These are phyloP conservation scores for Prinsepia uniflora DNA, from an alignment of 306 rosid species.

Conservation along the genomic window DNA sequence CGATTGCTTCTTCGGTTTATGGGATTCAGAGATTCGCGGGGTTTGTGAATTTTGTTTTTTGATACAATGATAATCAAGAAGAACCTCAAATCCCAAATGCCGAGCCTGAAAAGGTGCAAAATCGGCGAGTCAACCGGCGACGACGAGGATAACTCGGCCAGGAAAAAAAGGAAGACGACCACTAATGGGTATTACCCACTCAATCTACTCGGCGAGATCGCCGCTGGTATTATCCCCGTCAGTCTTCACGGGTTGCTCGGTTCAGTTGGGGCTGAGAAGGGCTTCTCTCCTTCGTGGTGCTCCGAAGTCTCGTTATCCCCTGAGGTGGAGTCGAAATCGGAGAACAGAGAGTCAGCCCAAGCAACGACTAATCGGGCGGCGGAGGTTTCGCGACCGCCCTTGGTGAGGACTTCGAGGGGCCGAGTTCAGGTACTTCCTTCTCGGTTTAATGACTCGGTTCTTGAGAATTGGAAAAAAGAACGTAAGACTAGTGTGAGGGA, in stretches of 20 bases:
- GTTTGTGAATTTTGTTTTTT: slow-evolving; percentile 9
- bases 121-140: slow-evolving; percentile 62
- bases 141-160: slow-evolving; percentile 56
- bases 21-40: slow-evolving; percentile 32
- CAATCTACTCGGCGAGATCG: slow-evolving; percentile 82
- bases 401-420: slow-evolving; percentile 88
- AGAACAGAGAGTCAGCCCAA: slow-evolving; percentile 24
- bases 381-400: slow-evolving; percentile 72
- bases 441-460: slow-evolving; percentile 88
- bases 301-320: slow-evolving; percentile 53
- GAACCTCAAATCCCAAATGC: slow-evolving; percentile 93
- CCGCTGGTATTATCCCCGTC: slow-evolving; percentile 71
- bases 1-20: background rate
- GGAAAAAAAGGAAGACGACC: slow-evolving; percentile 79
- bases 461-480: slow-evolving; percentile 95
- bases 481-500: slow-evolving; percentile 51
- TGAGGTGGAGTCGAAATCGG: slow-evolving; percentile 49
- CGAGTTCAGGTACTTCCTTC: slow-evolving; percentile 99
- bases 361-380: slow-evolving; percentile 33
- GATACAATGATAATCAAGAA: slow-evolving; percentile 81
- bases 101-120: slow-evolving; percentile 86
- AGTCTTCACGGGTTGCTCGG: slow-evolving; percentile 58
- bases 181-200: slow-evolving; percentile 69
- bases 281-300: slow-evolving; percentile 66
- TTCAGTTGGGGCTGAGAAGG: slow-evolving; percentile 47